Percentiles rank a stretch among this genome's conserved stretches.
phyloP scores from a whole-genome alignment of 192 early-diverging fungal genomes.

The Linnemannia exigua region DNA sequence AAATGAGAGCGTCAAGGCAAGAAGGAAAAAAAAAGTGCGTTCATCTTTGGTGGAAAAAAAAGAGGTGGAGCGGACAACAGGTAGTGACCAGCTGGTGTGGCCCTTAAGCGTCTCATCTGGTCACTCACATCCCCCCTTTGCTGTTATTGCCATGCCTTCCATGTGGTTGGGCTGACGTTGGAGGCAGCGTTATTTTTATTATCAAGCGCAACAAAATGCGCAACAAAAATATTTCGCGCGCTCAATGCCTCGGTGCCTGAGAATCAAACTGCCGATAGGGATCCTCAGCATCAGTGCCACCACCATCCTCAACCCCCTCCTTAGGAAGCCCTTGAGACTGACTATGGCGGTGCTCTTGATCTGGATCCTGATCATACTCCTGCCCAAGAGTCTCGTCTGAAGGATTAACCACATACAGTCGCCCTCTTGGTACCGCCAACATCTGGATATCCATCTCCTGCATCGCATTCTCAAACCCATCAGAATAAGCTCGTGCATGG shows the following conservation, averaged over 20 bases:
- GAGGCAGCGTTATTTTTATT: background rate
- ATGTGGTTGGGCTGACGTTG: background rate
- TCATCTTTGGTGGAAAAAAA: background rate
- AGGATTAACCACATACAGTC: slow-evolving; percentile 53
- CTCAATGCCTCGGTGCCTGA: background rate
- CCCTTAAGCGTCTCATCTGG: background rate
- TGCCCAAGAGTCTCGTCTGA: slow-evolving; percentile 27
- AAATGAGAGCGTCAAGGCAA: background rate
- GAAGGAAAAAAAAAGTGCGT: background rate
- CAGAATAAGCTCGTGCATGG: slow-evolving; percentile 42
- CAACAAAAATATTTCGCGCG: background rate
- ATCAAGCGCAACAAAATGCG: background rate
- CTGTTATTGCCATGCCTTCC: background rate
- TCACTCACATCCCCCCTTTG: background rate
- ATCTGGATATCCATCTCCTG: slow-evolving; percentile 55
- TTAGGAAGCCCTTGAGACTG: background rate
- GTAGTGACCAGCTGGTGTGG: background rate
- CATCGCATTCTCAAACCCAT: slow-evolving; percentile 56
- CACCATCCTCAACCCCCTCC: background rate
- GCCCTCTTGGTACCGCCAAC: slow-evolving; percentile 44
- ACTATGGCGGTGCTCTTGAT: background rate
- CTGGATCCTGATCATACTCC: background rate
- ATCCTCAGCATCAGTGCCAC: background rate
- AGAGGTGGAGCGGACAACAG: background rate
- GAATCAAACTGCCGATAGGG: slow-evolving; percentile 19